Evolutionary conservation across 768 basidiomycete species (phyloP).

Genomic region (Phylloporus arenicola): DNA sequence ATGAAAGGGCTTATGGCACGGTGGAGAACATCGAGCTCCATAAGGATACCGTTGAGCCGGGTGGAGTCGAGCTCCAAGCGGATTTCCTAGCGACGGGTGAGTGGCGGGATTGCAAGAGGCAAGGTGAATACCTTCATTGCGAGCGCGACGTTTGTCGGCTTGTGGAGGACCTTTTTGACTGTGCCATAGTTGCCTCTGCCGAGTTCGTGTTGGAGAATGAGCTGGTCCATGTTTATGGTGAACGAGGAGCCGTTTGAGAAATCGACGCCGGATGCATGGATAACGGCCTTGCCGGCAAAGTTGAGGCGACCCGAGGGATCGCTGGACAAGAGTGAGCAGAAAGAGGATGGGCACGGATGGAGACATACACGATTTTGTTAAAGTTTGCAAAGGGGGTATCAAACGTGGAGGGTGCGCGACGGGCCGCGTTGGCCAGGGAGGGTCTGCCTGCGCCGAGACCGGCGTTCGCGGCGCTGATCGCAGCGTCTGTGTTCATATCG

Average conservation of each 20-base stretch:
- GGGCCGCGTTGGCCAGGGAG: slow-evolving; percentile 38
- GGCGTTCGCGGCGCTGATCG: slow-evolving; percentile 55
- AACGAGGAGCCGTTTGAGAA: slow-evolving; percentile 90
- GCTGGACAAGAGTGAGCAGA: slow-evolving; percentile 35
- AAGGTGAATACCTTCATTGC: slow-evolving; percentile 84
- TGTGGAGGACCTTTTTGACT: slow-evolving; percentile 92
- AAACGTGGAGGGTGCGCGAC: slow-evolving; percentile 37
- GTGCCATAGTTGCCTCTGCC: slow-evolving; percentile 97
- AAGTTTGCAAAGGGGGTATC: slow-evolving; percentile 89
- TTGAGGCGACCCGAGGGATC: slow-evolving; percentile 96
- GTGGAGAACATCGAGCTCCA: slow-evolving; percentile 98
- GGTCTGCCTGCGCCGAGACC: slow-evolving; percentile 71
- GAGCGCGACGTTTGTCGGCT: slow-evolving; percentile 92
- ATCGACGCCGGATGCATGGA: slow-evolving; percentile 83
- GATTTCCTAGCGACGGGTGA: slow-evolving; percentile 68
- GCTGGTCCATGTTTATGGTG: slow-evolving; percentile 90
- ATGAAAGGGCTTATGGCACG: slow-evolving; percentile 87
- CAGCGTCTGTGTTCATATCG: slow-evolving; percentile 49
- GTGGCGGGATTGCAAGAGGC: neutral
- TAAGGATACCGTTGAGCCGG: slow-evolving; percentile 92
- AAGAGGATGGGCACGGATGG: slow-evolving; percentile 7
- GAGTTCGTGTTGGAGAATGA: slow-evolving; percentile 87
- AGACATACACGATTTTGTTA: slow-evolving; percentile 83
- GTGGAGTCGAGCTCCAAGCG: slow-evolving; percentile 91
- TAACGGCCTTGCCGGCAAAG: slow-evolving; percentile 87